Percentiles rank a stretch among this genome's conserved stretches.
Evolutionary conservation across 78 protist species (phyloP).

Genomic region (Tieghemostelium lacteum): DNA sequence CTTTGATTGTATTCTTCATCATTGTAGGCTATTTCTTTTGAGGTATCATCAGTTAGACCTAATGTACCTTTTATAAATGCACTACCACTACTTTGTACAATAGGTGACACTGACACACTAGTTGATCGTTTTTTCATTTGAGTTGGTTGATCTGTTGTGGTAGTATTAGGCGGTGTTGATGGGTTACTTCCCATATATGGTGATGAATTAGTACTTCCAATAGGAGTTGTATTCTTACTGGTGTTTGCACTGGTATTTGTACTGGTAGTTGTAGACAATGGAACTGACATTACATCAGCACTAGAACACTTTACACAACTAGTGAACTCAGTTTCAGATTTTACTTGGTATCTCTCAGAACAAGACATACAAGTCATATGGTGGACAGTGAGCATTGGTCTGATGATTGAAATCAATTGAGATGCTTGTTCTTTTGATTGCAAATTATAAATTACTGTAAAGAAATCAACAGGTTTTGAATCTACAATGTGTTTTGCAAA

Average conservation of each 20-base stretch:
- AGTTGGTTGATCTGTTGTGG: neutral
- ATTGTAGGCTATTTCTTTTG: neutral
- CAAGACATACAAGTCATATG: slow-evolving; percentile 70
- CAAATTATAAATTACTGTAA: slow-evolving; percentile 32
- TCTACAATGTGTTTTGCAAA: slow-evolving; percentile 33
- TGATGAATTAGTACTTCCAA: too few relatives aligned
- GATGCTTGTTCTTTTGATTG: neutral
- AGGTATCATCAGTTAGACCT: neutral
- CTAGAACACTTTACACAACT: slow-evolving; percentile 55
- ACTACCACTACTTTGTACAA: neutral
- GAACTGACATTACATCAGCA: too few relatives aligned
- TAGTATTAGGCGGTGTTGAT: neutral
- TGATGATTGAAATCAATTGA: neutral
- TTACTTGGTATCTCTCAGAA: slow-evolving; percentile 42
- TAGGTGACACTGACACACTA: neutral
- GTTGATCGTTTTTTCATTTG: neutral
- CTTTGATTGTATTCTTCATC: slow-evolving; percentile 41
- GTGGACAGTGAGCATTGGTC: slow-evolving; percentile 9
- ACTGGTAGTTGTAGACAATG: too few relatives aligned
- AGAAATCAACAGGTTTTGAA: slow-evolving; percentile 24
- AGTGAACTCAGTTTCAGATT: slow-evolving; percentile 8
- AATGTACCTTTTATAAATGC: neutral
- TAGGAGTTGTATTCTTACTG: too few relatives aligned
- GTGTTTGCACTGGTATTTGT: too few relatives aligned
- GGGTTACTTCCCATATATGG: too few relatives aligned